Evolutionary conservation across 495 filamentous ascomycete genomes (phyloP), one percentile per base, ranked within the genome.

Genomic region (Echria macrotheca): DNA sequence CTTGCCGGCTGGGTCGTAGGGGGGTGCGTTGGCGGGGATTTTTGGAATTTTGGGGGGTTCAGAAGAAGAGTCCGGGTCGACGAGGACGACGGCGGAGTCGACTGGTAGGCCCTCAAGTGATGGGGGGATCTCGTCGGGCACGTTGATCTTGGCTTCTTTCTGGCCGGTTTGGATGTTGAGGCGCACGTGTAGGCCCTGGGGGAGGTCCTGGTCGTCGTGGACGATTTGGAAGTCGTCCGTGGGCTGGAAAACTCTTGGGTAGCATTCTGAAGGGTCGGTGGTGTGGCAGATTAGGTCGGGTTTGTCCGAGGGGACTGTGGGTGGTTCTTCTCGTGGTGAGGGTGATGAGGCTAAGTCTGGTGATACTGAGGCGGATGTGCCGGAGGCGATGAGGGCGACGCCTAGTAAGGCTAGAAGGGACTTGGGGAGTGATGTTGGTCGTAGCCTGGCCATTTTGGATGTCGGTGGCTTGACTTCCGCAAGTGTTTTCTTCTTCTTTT

Each of bases 261-360:
- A 85, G 58, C 83, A 86, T 25, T 80, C 78, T 24, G 70, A 65
- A 1, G 73, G 67, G 55, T 82, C 69, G 24, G 66, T 59, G 15
- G 76, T 77, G 53, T 83, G 79, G 49, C 83, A 86, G 55, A 86
- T 83, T n/a, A 84, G 65, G 23, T 82, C 73, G 15, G 61, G 47
- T 14, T 44, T 37, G 15, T 52, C 35, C 36, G 21, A 22, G 14
- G 28, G 7, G 6, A 64, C 62, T 5, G 63, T 64, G 25, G 51
- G 43, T 18, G 63, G 24, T 11, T 50, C 42, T 54, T 50, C 32
- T 26, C 35, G 31, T 2, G 55, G 42, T 1, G 66, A 65, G 0
- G 59, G 57, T n/a, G 54, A 43, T 26, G 63, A 50, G 12, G 50
- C 52, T 4, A 33, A 33, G n/a, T 33, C 51, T 7, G 12, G 15